These are phyloP conservation scores for Bolboschoenoplectus hybrid DNA, from an alignment of 202 grass and related monocot species.

Conservation along the genomic window DNA sequence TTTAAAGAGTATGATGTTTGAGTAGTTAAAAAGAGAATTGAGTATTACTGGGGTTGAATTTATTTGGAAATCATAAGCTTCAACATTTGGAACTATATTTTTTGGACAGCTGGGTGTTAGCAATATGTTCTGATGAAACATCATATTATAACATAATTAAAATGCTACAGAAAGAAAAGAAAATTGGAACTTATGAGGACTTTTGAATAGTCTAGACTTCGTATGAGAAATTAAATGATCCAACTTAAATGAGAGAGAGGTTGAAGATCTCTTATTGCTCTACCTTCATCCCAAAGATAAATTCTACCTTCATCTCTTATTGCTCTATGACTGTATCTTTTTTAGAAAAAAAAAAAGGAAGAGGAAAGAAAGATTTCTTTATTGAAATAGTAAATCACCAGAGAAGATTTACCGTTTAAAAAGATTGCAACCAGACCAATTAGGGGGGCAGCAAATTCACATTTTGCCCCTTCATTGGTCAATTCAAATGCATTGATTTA, in stretches of 20 bases:
- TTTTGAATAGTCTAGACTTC: neutral
- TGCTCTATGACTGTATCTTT: too few relatives aligned
- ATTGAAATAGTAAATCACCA: slow-evolving; percentile 22
- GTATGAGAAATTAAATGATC: neutral
- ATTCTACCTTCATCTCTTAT: neutral
- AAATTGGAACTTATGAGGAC: too few relatives aligned
- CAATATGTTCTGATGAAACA: neutral
- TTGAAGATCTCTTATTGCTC: neutral
- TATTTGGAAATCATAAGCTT: too few relatives aligned
- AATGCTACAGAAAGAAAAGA: neutral
- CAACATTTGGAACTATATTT: too few relatives aligned
- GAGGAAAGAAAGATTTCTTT: neutral
- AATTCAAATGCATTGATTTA: slow-evolving; percentile 18
- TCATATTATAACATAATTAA: neutral
- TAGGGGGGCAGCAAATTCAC: neutral
- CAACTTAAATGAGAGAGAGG: neutral
- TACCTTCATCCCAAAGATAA: neutral
- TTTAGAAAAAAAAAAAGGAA: neutral
- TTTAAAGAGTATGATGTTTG: neutral
- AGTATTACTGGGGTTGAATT: neutral
- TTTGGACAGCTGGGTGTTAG: too few relatives aligned
- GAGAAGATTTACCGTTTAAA: neutral
- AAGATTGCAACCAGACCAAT: neutral
- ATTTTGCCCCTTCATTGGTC: slow-evolving; percentile 17
- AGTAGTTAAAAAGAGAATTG: neutral